Evolutionary conservation across 345 rosid species (phyloP), one percentile per base, ranked within the genome.

Genomic region (Corchorus olitorius): DNA sequence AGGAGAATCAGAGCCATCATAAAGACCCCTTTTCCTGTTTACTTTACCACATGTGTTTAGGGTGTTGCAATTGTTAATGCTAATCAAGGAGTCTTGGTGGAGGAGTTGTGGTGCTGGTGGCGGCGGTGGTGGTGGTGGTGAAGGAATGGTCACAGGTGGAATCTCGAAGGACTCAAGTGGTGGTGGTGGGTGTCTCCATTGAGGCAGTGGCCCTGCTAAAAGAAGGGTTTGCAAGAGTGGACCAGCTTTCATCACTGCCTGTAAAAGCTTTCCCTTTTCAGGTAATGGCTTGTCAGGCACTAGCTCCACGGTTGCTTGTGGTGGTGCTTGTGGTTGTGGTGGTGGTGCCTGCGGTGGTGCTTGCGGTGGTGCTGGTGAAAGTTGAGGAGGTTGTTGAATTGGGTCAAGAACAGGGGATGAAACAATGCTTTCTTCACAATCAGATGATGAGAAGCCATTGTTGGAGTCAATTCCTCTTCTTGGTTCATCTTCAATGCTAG

Each of bases 121-220:
- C 5, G 80, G 89, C 4, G 81, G 83, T 1, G 90, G 86, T 8
- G 83, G 78, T 60, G 92, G 81, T 5, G 93, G 90, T n/a, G 92
- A 81, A 49, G 90, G 89, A 66, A 96, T 87, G 54, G 89, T 87
- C 20, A 92, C 98, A 1, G 94, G 97, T 59, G 99, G 99, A 88
- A 96, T 96, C 88, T 91, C 94, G 65, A 94, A 93, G 73, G 94
- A 86, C 54, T 92, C 91, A 0, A 96, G 92, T 35, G 97, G 96
- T 54, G 99, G 99, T 1, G 99, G 99, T 3, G 99, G 99, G 83
- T 93, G 91, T 46, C 87, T 90, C 99, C 99, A 96, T 78, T 96
- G 94, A 66, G 99, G 99, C 48, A 96, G 86, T 39, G 98, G 98
- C 41, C 97, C 99, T 0, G 98, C 99, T 74, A 96, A 83, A 52